Percentiles rank a stretch among this genome's conserved stretches.
Evolutionary conservation across 306 rosid genomes (phyloP).

Genomic region (Mucuna pruriens): DNA sequence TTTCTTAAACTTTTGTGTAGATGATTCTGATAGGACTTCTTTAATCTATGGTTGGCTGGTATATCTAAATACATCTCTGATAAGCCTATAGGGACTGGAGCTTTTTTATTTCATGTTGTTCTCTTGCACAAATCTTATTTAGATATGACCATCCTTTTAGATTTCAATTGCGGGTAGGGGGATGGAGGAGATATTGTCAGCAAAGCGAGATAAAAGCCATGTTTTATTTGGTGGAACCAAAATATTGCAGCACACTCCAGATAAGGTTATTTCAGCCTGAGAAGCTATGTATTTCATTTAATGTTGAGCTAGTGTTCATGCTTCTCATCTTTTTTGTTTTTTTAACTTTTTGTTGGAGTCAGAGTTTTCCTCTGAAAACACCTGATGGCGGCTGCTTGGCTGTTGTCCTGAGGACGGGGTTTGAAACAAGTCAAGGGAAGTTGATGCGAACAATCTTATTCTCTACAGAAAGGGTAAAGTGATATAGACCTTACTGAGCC

Average conservation of each 20-base stretch:
- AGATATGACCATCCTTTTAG: constrained; percentile 54
- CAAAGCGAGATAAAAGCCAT: constrained; percentile 85
- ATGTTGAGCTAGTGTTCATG: constrained; percentile 31
- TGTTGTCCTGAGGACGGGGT: constrained; percentile 95
- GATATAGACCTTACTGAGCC: constrained; percentile 32
- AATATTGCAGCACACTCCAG: constrained; percentile 95
- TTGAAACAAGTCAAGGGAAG: constrained; percentile 99
- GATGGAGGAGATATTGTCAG: constrained; percentile 76
- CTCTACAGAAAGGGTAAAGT: constrained; percentile 95
- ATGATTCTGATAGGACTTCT: neutral
- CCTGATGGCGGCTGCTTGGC: constrained; percentile 99
- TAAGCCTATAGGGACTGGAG: constrained; percentile 13
- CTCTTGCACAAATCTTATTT: constrained; percentile 26
- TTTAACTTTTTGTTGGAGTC: constrained; percentile 49
- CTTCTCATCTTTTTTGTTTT: constrained; percentile 29
- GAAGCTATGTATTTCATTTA: neutral
- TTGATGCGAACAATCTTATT: constrained; percentile 98
- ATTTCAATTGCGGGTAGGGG: constrained; percentile 76
- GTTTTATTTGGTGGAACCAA: constrained; percentile 97
- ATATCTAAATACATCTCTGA: constrained; percentile 17
- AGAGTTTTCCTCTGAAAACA: constrained; percentile 85
- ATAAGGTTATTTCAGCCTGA: constrained; percentile 67
- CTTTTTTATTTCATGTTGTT: constrained; percentile 16
- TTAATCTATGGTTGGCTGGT: constrained; percentile 26
- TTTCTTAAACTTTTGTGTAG: neutral